Percentiles rank a stretch among this genome's conserved stretches.
Conservation (phyloP, 2,329 filamentous ascomycete species). For the Fusarium setosum region DNA sequence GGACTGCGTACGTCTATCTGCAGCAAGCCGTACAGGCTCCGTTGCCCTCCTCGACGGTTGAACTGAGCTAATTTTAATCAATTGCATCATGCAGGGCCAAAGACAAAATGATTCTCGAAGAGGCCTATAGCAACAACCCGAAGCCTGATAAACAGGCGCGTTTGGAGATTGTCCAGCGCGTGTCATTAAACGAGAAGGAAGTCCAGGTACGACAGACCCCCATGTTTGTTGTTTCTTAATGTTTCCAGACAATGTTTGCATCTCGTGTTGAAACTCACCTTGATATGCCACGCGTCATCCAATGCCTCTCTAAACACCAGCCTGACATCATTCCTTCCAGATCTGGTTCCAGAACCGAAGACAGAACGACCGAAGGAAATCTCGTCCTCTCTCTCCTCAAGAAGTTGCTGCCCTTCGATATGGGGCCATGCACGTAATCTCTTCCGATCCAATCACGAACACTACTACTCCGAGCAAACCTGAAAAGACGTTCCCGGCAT, state of each 20-base stretch:
- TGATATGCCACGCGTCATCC: constrained; percentile 26
- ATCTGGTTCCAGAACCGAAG: constrained; percentile 98
- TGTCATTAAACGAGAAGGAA: constrained; percentile 93
- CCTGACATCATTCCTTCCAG: constrained; percentile 58
- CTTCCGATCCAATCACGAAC: constrained; percentile 55
- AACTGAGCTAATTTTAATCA: constrained; percentile 35
- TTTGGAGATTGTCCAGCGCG: constrained; percentile 83
- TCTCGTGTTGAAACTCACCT: neutral
- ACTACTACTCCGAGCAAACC: constrained; percentile 40
- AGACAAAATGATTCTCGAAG: constrained; percentile 89
- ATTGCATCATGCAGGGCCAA: constrained; percentile 70
- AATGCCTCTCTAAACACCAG: constrained; percentile 12
- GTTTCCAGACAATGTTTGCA: neutral
- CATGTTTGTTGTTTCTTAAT: neutral
- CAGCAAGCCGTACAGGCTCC: neutral
- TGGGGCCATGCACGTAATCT: constrained; percentile 63
- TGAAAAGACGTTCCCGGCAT: constrained; percentile 42
- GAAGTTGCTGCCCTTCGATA: constrained; percentile 75
- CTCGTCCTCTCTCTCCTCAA: constrained; percentile 82
- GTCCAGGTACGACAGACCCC: constrained; percentile 79
- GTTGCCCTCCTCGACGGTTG: neutral
- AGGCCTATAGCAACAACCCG: constrained; percentile 84
- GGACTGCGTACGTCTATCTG: constrained; percentile 64
- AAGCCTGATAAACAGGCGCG: constrained; percentile 94
- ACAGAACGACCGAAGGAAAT: constrained; percentile 92